These are phyloP conservation scores for Plantago coronopus DNA, from an alignment of 305 asterid species.

Conservation along the genomic window DNA sequence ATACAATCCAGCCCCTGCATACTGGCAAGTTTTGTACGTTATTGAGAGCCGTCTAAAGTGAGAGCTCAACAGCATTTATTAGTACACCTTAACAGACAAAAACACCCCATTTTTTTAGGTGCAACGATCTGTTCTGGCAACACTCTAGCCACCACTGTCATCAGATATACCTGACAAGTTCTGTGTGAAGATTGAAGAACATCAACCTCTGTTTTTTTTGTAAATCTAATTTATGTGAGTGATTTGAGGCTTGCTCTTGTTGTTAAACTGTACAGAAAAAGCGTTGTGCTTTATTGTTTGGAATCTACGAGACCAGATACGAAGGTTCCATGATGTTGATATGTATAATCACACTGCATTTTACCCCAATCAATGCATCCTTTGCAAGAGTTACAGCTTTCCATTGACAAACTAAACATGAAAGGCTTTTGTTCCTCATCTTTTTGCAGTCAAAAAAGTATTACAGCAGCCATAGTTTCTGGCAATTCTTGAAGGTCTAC, in stretches of 20 bases:
- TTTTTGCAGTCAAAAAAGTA: neutral
- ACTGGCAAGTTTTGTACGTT: conserved; percentile 9
- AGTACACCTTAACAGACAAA: neutral
- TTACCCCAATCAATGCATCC: no score
- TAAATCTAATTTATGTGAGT: conserved; percentile 9
- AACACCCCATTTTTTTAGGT: neutral
- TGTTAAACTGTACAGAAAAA: neutral
- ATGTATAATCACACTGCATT: neutral
- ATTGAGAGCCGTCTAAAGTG: neutral
- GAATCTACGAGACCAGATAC: neutral
- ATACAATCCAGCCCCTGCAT: neutral
- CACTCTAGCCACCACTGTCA: neutral
- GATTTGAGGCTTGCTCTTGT: conserved; percentile 1
- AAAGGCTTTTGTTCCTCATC: neutral
- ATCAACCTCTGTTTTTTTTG: neutral
- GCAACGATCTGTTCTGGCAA: neutral
- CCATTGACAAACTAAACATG: no score
- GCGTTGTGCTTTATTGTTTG: neutral
- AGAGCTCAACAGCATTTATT: neutral
- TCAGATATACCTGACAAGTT: neutral
- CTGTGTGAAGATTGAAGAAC: neutral
- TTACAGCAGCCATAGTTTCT: neutral
- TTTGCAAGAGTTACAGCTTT: no score
- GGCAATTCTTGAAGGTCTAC: neutral
- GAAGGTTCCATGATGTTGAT: neutral